Evolutionary conservation across 305 asterid genomes (phyloP).

Genomic region (Withania somnifera): DNA sequence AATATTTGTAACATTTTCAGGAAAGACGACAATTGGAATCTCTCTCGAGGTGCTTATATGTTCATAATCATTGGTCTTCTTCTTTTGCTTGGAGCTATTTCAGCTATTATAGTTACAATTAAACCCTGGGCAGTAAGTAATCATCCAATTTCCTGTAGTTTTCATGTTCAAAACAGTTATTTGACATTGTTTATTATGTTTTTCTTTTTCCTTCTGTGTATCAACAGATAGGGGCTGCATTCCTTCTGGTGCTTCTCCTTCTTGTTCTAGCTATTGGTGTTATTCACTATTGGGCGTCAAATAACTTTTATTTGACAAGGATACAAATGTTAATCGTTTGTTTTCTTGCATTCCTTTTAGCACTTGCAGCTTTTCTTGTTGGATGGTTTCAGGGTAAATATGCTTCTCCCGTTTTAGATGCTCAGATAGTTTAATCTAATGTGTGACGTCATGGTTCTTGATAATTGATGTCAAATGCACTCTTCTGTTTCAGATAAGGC

Average conservation of each 20-base stretch:
- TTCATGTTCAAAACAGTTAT: neutral
- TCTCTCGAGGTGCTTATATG: conserved; percentile 76
- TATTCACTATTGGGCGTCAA: conserved; percentile 97
- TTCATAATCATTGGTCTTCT: conserved; percentile 72
- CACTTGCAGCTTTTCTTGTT: conserved; percentile 87
- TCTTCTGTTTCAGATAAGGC: conserved; percentile 51
- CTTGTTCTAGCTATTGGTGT: conserved; percentile 89
- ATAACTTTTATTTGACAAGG: conserved; percentile 94
- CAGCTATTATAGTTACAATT: conserved; percentile 68
- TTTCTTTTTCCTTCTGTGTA: conserved; percentile 5
- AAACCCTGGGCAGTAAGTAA: conserved; percentile 84
- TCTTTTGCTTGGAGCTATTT: conserved; percentile 80
- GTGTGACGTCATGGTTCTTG: neutral
- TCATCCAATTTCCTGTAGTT: conserved; percentile 6
- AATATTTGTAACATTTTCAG: conserved; percentile 32
- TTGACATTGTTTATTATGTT: neutral
- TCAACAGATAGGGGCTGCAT: conserved; percentile 89
- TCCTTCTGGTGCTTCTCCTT: conserved; percentile 84
- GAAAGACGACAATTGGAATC: conserved; percentile 98
- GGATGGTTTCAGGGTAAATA: conserved; percentile 77
- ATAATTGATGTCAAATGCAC: neutral
- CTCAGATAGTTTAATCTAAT: neutral
- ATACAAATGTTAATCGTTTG: conserved; percentile 86
- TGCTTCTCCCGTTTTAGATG: conserved; percentile 1
- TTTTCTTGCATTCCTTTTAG: conserved; percentile 94